A percentile compares a stretch with the other conserved stretches of the same genome.
phyloP scores from a whole-genome alignment of 495 filamentous ascomycete genomes.

The Penicillium goetzii region DNA sequence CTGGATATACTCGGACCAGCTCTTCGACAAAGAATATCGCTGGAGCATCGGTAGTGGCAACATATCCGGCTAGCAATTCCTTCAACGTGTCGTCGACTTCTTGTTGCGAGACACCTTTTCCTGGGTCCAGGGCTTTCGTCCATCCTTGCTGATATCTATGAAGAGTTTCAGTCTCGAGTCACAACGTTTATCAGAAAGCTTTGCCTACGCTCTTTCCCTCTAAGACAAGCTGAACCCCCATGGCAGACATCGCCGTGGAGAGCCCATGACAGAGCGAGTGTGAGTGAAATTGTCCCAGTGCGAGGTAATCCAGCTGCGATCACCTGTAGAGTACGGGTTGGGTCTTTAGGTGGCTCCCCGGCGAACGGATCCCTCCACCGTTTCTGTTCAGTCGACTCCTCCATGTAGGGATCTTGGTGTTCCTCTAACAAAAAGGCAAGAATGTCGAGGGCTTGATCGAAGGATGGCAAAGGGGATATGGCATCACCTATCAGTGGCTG shows the following conservation, averaged over 20 bases:
- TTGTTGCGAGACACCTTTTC: background rate
- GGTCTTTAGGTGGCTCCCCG: conserved; percentile 2
- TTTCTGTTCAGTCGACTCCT: background rate
- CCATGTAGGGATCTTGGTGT: conserved; percentile 1
- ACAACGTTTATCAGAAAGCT: background rate
- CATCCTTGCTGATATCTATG: conserved; percentile 9
- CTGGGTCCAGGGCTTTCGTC: conserved; percentile 4
- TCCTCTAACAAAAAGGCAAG: background rate
- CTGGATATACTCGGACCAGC: background rate
- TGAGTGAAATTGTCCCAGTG: conserved; percentile 9
- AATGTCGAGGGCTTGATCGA: background rate
- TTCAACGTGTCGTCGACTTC: conserved; percentile 3
- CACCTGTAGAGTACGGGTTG: conserved; percentile 4
- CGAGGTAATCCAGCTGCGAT: conserved; percentile 10
- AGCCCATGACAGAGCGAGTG: conserved; percentile 7
- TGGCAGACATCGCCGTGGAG: conserved; percentile 6
- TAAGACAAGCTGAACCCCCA: conserved; percentile 3
- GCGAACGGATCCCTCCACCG: conserved; percentile 10
- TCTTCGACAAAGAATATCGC: conserved; percentile 9
- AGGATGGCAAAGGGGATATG: background rate
- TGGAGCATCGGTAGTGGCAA: conserved; percentile 3
- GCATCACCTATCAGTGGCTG: background rate
- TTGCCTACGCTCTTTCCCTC: conserved; percentile 4
- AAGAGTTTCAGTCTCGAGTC: background rate
- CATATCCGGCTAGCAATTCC: conserved; percentile 7